Base-by-base conservation (phyloP, 768 basidiomycete genomes). In the Boletus rufocinnamomeus region DNA sequence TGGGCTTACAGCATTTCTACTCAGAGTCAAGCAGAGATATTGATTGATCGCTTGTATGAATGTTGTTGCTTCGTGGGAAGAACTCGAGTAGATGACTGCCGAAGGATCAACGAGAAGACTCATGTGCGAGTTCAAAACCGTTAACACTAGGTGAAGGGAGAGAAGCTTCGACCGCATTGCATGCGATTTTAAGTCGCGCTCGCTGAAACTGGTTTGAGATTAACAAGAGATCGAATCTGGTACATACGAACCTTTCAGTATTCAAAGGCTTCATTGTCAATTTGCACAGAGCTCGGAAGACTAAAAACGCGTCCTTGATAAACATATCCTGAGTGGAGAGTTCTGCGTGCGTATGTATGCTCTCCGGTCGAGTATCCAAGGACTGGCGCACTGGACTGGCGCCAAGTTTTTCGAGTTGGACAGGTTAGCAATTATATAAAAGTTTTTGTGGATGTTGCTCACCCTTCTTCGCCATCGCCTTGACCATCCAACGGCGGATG, bases 241-340 rank as follows among this genome's bases (percentile, higher is more conserved):
- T 21, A 9, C 17, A 27, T 9, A 69, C 84, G 51, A 48, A 95
- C 95, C 93, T 96, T 75, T 99, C 97, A 6, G 83, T 85, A 65
- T 93, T 91, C 48, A 99, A 77, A 13, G 95, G 91, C 72, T 98
- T 98, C 95, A 98, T 98, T 10, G 94, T 95, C 63, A 98, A 78
- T 71, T 98, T 98, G 79, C 97, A 98, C 13, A 99, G 79, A 0
- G 97, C 95, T 47, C 97, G 83, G 76, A 98, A 96, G 38, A 99
- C 96, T 60, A 99, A 82, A 79, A 98, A 99, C 0, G 97, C 95
- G 69, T 99, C 97, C 71, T 98, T 98, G 69, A 97, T 82, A 72
- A 95, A 96, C 55, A 98, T 76, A 64, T 99, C 96, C 52, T 91
- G 86, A n/a, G 82, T 79, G 21, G 86, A 85, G 55, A 95, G 77